Base-by-base conservation (phyloP, 2,329 filamentous ascomycete genomes). In the Calonectria hawksworthii region DNA sequence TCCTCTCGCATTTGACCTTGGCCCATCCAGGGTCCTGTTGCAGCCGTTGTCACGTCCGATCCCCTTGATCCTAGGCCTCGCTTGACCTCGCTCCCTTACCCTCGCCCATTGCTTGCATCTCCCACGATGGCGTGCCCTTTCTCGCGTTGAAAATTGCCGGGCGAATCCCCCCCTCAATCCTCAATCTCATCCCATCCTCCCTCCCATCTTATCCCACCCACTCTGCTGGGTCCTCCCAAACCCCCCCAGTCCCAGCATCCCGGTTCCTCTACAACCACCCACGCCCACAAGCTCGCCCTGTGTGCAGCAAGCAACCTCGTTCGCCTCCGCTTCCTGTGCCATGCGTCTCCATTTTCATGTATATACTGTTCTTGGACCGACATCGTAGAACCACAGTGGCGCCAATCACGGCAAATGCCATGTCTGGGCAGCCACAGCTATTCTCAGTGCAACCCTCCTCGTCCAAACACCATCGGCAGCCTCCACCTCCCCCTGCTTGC, bases 341-440 rank as follows among this genome's bases (percentile, higher is more conserved):
- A 41, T 63, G 34, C 21, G 36, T 63, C 56, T 63, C 56, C 56
- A 63, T 63, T 8, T 38, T 41, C 36, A 36, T 63, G 56, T 63
- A 63, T 63, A 63, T 30, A 63, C 56, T 63, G 56, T 10, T 11
- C 23, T 47, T 21, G 23, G 34, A 63, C 56, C 56, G 38, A 21
- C 36, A n/a, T 41, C 41, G 56, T 30, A 63, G n/a, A 63, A 41
- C 56, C 36, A 8, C 23, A 26, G 34, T n/a, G 28, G 56, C 56
- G 56, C 56, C 56, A 63, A 63, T 41, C 36, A 63, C 56, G 56
- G 34, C 56, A 63, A 63, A 63, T 63, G 36, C 56, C 34, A 63
- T 21, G 34, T 9, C 23, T 28, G 38, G 56, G 56, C 32, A 28
- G 47, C 67, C 30, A 63, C 41, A 26, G 36, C 52, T 34, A 38